A percentile compares a stretch with the other conserved stretches of the same genome.
Evolutionary conservation across 2,329 filamentous ascomycete species (phyloP).

Genomic region (Penicillium decumbens): DNA sequence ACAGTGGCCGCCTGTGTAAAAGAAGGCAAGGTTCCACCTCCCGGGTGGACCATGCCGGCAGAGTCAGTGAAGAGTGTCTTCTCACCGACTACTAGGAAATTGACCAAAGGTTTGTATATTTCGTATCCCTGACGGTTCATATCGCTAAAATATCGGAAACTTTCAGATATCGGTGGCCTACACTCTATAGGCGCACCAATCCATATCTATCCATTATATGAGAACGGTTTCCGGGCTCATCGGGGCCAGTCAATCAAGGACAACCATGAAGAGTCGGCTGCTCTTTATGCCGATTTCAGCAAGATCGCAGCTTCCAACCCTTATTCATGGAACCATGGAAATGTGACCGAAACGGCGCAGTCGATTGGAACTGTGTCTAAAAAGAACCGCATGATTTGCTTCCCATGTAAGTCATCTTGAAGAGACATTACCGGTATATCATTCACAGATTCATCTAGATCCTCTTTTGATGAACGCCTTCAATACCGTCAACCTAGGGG

Average conservation of each 20-base stretch:
- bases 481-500: constrained; percentile 63
- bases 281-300: constrained; percentile 59
- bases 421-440: not conserved
- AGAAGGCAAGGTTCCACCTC: constrained; percentile 52
- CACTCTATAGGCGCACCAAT: constrained; percentile 61
- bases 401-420: constrained; percentile 51
- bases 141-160: not conserved
- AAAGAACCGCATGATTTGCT: constrained; percentile 64
- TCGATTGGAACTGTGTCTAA: constrained; percentile 52
- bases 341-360: constrained; percentile 43
- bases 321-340: constrained; percentile 56
- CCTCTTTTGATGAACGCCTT: constrained; percentile 68
- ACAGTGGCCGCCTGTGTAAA: constrained; percentile 52
- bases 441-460: constrained; percentile 42
- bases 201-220: constrained; percentile 64
- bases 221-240: constrained; percentile 59
- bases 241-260: constrained; percentile 51
- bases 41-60: constrained; percentile 54
- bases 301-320: constrained; percentile 51
- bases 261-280: constrained; percentile 57
- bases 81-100: constrained; percentile 47
- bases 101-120: constrained; percentile 38
- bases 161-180: constrained; percentile 50
- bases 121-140: not conserved
- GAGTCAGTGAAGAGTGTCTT: constrained; percentile 48